Base-by-base conservation (phyloP, 192 early-diverging fungal genomes). In the Phlyctochytrium arcticum region DNA sequence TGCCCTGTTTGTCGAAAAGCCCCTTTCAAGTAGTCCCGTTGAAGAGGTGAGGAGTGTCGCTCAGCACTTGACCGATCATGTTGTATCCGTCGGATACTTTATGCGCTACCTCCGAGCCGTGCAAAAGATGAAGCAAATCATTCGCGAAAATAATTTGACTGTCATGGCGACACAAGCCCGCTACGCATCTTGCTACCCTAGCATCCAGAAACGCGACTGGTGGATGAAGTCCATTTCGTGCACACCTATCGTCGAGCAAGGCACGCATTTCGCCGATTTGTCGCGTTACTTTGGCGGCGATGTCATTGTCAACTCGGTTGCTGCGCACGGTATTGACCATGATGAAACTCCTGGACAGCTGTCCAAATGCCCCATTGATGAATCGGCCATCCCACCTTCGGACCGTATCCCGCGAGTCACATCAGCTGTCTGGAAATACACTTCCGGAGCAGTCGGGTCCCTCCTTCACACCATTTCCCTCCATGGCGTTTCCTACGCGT, bases 31-130 rank as follows among this genome's bases (percentile, higher is more conserved):
- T 26, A 19, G 12, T n/a, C 35, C 56, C 19, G 30, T 36, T 32
- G 32, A 57, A 39, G 33, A 57, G n/a, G 56, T 57, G 5, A 4
- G 15, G 56, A 10, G n/a, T 12, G 19, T 32, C 35, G 56, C 31
- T 12, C 15, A 36, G 17, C 30, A 21, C 56, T 6, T 57, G 2
- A 17, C 17, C 17, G 4, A 48, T 2, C 17, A 21, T 26, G 17
- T 57, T 36, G 30, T 57, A 10, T 48, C 56, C 3, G 56, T 57
- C 4, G 56, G 56, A 21, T 57, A 57, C 36, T 37, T 57, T 32
- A 37, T 57, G 56, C 56, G 56, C 17, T 57, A 57, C 56, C 30
- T 57, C 4, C 17, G 36, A 36, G 56, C 35, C 27, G 56, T 57
- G 15, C 17, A 31, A 17, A 57, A 57, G 36, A 57, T 57, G 31